Base-by-base conservation (phyloP, 2,329 filamentous ascomycete genomes). In the Ascochyta viciae-villosae region DNA sequence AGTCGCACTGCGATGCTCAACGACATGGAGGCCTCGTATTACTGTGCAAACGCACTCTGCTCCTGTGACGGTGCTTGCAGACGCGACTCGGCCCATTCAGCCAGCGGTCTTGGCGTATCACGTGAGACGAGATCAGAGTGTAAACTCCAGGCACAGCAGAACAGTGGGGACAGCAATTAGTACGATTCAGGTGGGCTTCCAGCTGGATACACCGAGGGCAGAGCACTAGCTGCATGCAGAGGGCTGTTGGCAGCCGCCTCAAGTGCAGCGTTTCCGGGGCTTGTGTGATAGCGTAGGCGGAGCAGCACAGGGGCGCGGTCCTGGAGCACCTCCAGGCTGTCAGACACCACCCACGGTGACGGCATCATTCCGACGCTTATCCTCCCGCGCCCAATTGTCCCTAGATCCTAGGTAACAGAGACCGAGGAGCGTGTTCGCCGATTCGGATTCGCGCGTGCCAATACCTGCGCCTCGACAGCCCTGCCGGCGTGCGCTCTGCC, bases 351-450 rank as follows among this genome's bases (percentile, higher is more conserved):
- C 62, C 65, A 60, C 55, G 60, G 68, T 62, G 66, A 63, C 58
- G 62, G 67, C 69, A 72, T 72, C 71, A 72, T 72, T 70, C 68
- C 71, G 71, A 74, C 40, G 72, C 72, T 73, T 73, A 74, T 71
- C 67, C 64, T 66, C 67, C 63, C 66, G 63, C 66, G 60, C 70
- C 62, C 67, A 66, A 61, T 65, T 68, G 39, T 37, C 33, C 35
- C 41, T 55, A 50, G 52, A 41, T 45, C 66, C 62, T 63, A 70
- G 65, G 64, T 49, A 54, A 44, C 57, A 61, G 63, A 47, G 59
- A 60, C 54, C 62, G 57, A 63, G 59, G 37, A 50, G 35, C 37
- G 47, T 46, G 31, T 46, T 50, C 29, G 46, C 61, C 67, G 63
- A 65, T 65, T 66, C 69, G 67, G 69, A 65, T 65, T 66, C 69